Evolutionary conservation across 768 basidiomycete species (phyloP).

Genomic region (Suillus plorans): DNA sequence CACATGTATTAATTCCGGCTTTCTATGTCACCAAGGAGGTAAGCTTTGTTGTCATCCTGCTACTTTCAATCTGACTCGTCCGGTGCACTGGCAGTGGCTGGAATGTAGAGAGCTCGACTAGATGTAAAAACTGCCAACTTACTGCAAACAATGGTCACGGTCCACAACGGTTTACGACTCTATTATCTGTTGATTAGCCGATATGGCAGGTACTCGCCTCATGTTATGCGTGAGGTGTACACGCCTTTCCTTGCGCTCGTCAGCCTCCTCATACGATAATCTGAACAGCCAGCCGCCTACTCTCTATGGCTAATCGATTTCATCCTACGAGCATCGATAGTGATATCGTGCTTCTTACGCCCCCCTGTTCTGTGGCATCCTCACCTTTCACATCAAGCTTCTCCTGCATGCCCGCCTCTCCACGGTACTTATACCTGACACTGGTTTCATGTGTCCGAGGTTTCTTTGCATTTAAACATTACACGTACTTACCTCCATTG

Average conservation of each 20-base stretch:
- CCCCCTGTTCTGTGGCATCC: slow-evolving; percentile 1
- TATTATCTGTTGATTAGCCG: neutral
- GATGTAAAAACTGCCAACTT: neutral
- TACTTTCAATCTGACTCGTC: neutral
- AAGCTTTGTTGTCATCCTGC: neutral
- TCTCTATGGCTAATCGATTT: neutral
- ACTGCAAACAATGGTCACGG: neutral
- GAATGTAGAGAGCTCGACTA: neutral
- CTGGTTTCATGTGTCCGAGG: neutral
- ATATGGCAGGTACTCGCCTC: neutral
- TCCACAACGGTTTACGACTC: neutral
- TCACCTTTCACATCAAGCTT: slow-evolving; percentile 5
- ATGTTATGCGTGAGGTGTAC: neutral
- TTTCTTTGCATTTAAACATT: neutral
- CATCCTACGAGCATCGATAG: neutral
- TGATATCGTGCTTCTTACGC: slow-evolving; percentile 7
- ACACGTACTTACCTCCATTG: neutral
- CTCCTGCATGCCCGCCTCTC: neutral
- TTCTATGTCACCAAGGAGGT: neutral
- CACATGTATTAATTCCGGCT: neutral
- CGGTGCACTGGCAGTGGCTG: neutral
- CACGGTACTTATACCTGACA: slow-evolving; percentile 4
- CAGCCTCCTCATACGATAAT: slow-evolving; percentile 3
- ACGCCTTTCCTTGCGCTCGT: neutral
- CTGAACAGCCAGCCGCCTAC: neutral